These are phyloP conservation scores for Beauveria brongniartii DNA, from an alignment of 2,329 filamentous ascomycete genomes.

Conservation along the genomic window DNA sequence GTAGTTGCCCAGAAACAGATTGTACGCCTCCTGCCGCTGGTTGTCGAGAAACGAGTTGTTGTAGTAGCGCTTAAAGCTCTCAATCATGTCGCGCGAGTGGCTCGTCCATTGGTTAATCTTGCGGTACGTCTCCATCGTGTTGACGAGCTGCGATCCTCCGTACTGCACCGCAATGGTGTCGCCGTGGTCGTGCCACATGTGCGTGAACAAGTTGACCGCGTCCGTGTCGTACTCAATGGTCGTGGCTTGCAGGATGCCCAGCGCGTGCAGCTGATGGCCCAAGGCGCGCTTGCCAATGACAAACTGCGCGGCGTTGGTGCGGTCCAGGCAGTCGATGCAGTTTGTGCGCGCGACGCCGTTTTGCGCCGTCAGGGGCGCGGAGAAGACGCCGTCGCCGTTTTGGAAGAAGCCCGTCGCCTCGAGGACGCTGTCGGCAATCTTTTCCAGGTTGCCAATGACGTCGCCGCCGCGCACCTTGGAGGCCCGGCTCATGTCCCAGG, in stretches of 20 bases:
- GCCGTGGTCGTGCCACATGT: slow-evolving; percentile 97
- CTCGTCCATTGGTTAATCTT: slow-evolving; percentile 99
- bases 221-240: slow-evolving; percentile 90
- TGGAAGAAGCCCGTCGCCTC: slow-evolving; percentile 87
- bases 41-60: slow-evolving; percentile 97
- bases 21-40: slow-evolving; percentile 97
- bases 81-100: slow-evolving; percentile 96
- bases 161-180: slow-evolving; percentile 98
- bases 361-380: slow-evolving; percentile 60
- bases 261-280: slow-evolving; percentile 82
- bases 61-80: slow-evolving; percentile 98
- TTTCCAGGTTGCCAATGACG: slow-evolving; percentile 85
- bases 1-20: slow-evolving; percentile 94
- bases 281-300: slow-evolving; percentile 93
- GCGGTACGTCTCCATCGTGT: slow-evolving; percentile 98
- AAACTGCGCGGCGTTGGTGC: slow-evolving; percentile 96
- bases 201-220: slow-evolving; percentile 89
- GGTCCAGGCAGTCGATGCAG: slow-evolving; percentile 94
- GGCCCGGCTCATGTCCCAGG: slow-evolving; percentile 96
- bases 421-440: slow-evolving; percentile 81
- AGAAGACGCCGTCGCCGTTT: slow-evolving; percentile 67
- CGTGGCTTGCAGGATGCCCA: slow-evolving; percentile 75
- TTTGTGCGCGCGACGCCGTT: slow-evolving; percentile 93
- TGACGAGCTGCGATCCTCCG: slow-evolving; percentile 92
- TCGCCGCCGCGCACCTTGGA: slow-evolving; percentile 88